Conservation (phyloP, 306 rosid species). For the Coriaria nepalensis region DNA sequence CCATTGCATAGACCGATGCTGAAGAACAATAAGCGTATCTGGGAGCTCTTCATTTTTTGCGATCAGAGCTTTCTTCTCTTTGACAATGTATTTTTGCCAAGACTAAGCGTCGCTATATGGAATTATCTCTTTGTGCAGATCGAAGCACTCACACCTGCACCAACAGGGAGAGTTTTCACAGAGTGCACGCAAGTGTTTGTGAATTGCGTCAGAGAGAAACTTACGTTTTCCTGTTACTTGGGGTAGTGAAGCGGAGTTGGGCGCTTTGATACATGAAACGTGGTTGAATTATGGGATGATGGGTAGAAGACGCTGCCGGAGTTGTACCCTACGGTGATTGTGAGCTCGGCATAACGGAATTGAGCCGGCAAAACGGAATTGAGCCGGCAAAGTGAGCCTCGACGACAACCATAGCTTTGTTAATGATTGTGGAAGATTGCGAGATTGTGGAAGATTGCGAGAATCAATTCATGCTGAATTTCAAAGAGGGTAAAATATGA, state of each 20-base stretch:
- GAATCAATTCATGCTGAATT: background rate
- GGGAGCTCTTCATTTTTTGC: constrained; percentile 17
- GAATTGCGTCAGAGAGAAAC: constrained; percentile 11
- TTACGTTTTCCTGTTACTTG: constrained; percentile 17
- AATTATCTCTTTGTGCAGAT: constrained; percentile 40
- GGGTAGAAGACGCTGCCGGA: background rate
- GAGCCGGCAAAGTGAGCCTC: constrained; percentile 8
- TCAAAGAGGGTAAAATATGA: too few species aligned
- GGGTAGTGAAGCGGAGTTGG: background rate
- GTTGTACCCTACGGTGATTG: background rate
- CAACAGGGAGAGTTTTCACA: background rate
- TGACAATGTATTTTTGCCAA: constrained; percentile 35
- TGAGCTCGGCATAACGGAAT: constrained; percentile 9
- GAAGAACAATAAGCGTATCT: constrained; percentile 29
- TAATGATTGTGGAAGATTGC: background rate
- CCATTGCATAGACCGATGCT: constrained; percentile 39
- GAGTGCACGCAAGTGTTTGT: constrained; percentile 6
- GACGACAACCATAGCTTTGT: constrained; percentile 18
- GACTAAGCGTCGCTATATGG: constrained; percentile 44
- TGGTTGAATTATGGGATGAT: constrained; percentile 2
- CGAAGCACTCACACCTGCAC: constrained; percentile 57
- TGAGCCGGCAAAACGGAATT: constrained; percentile 9
- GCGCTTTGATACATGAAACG: constrained; percentile 12
- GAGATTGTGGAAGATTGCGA: background rate
- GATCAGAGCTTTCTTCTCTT: constrained; percentile 22